Conservation (phyloP, 164 flowering plant species). For the Vitis vinifera region ASM3070453v1 NC_081818.1:24679501-24680000, state of each 20-base stretch:
- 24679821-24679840: slow-evolving; percentile 77
- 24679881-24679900: not conserved
- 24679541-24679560: too few species aligned
- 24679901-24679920: not conserved
- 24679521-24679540: too few species aligned
- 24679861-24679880: slow-evolving; percentile 4
- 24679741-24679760: slow-evolving; percentile 44
- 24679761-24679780: slow-evolving; percentile 89
- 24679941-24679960: slow-evolving; percentile 70
- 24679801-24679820: slow-evolving; percentile 70
- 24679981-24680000: slow-evolving; percentile 86
- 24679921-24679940: not conserved
- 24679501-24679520: too few species aligned
- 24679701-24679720: not conserved
- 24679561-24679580: too few species aligned
- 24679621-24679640: too few species aligned
- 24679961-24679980: slow-evolving; percentile 91
- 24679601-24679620: too few species aligned
- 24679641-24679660: too few species aligned
- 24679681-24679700: not conserved
- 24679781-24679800: slow-evolving; percentile 54
- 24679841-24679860: slow-evolving; percentile 8
- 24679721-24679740: not conserved
- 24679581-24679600: too few species aligned
- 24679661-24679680: too few species aligned